Percentiles rank a stretch among this genome's conserved stretches.
These are phyloP conservation scores for Diaporthe sp. DNA, from an alignment of 2,329 filamentous ascomycete species.

Conservation along the genomic window DNA sequence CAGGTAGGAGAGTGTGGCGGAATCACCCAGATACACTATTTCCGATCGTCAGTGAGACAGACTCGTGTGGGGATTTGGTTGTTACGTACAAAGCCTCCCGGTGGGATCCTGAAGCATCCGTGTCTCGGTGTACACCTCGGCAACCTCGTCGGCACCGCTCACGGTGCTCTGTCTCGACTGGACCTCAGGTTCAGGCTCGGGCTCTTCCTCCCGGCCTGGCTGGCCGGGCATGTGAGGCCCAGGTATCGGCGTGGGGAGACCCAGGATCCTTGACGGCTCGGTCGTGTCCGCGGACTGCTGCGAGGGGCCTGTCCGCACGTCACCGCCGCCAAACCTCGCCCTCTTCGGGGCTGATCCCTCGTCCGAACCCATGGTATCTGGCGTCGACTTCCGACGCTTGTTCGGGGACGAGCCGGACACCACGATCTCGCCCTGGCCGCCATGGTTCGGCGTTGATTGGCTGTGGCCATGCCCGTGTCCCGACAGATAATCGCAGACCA, in stretches of 20 bases:
- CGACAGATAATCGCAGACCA: conserved; percentile 56
- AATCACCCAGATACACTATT: conserved; percentile 71
- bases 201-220: conserved; percentile 27
- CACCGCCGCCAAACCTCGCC: conserved; percentile 29
- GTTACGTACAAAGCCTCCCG: conserved; percentile 63
- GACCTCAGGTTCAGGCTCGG: conserved; percentile 45
- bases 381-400: conserved; percentile 35
- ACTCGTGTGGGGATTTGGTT: not conserved
- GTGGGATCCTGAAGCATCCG: conserved; percentile 70
- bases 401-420: conserved; percentile 37
- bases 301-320: not conserved
- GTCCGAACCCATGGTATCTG: conserved; percentile 24
- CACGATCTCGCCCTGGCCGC: conserved; percentile 45
- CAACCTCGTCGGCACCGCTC: conserved; percentile 64
- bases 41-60: conserved; percentile 31
- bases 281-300: conserved; percentile 35
- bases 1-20: conserved; percentile 69
- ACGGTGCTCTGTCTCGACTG: conserved; percentile 50
- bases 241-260: conserved; percentile 35
- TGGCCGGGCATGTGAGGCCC: not conserved
- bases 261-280: conserved; percentile 45
- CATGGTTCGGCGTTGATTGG: conserved; percentile 36
- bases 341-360: conserved; percentile 26
- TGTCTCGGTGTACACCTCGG: conserved; percentile 63
- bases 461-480: conserved; percentile 39